A percentile compares a stretch with the other conserved stretches of the same genome.
phyloP scores from a whole-genome alignment of 768 basidiomycete genomes.

The Boletus pseudo-olivaceus region DNA sequence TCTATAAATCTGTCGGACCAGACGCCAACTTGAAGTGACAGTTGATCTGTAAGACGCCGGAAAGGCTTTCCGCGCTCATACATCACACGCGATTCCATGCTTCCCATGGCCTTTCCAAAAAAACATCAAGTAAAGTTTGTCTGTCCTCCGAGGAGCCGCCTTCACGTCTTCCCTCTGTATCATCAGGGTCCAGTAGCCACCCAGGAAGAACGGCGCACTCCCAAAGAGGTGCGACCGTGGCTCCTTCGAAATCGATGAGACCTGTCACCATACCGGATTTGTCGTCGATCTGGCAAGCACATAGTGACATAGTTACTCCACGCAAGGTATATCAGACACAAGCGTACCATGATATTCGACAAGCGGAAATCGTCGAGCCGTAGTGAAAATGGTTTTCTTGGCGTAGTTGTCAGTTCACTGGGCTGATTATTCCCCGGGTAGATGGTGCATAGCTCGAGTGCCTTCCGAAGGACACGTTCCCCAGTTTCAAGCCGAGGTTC shows the following conservation, averaged over 20 bases:
- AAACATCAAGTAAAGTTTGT: no score
- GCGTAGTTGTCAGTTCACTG: neutral
- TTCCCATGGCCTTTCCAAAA: no score
- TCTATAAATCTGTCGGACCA: no score
- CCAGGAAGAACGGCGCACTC: neutral
- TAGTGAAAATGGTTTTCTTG: neutral
- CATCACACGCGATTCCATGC: no score
- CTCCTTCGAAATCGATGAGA: neutral
- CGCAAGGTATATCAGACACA: neutral
- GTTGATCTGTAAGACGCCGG: no score
- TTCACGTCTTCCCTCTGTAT: no score
- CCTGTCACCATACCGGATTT: neutral
- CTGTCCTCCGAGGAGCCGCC: no score
- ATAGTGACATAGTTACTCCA: neutral
- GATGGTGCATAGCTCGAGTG: neutral
- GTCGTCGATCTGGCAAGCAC: neutral
- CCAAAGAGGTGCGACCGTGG: neutral
- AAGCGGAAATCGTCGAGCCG: neutral
- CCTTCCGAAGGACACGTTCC: neutral
- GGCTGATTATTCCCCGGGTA: neutral
- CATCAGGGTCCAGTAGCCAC: no score
- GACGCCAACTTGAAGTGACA: no score
- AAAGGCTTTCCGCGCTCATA: no score
- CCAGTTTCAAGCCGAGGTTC: neutral
- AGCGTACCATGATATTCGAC: conserved; percentile 1